Evolutionary conservation across 1,284 basidiomycete genomes (phyloP).

Genomic region (Vanrija pseudolonga): DNA sequence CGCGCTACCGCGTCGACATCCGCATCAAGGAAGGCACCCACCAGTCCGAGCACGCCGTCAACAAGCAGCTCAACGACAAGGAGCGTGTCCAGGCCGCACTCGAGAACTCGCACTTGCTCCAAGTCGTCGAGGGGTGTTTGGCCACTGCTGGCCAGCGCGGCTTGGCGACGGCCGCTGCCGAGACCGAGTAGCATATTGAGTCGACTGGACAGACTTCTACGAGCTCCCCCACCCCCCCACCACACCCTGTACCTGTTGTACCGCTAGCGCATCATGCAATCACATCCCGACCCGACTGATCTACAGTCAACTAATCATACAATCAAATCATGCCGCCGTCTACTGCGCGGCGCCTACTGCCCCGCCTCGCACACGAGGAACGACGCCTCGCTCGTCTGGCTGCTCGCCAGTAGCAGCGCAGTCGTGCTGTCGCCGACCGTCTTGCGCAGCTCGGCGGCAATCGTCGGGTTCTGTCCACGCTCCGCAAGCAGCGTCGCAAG

Average conservation of each 20-base stretch:
- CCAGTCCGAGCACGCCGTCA: constrained; percentile 90
- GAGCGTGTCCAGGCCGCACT: constrained; percentile 95
- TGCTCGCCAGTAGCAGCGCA: constrained; percentile 62
- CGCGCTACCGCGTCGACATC: constrained; percentile 92
- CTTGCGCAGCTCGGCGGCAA: constrained; percentile 65
- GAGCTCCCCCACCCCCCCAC: no score
- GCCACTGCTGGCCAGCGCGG: constrained; percentile 53
- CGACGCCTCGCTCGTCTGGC: constrained; percentile 54
- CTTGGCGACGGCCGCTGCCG: not conserved
- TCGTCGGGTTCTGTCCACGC: constrained; percentile 52
- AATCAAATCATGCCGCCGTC: no score
- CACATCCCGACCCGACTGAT: no score
- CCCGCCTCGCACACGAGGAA: constrained; percentile 68
- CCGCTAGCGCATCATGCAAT: no score
- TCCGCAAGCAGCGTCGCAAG: constrained; percentile 62
- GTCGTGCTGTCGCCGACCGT: constrained; percentile 77
- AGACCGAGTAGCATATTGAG: no score
- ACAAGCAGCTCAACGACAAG: constrained; percentile 99
- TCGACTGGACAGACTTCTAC: no score
- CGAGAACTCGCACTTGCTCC: constrained; percentile 82
- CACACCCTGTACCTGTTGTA: no score
- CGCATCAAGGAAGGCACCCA: constrained; percentile 90
- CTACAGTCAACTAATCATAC: no score
- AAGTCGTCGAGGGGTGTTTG: constrained; percentile 85
- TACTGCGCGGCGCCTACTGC: constrained; percentile 15